Percentiles rank a stretch among this genome's conserved stretches.
Conservation (phyloP, 129 eudicot genomes). For the Pseudognaphalium luteoalbum region DNA sequence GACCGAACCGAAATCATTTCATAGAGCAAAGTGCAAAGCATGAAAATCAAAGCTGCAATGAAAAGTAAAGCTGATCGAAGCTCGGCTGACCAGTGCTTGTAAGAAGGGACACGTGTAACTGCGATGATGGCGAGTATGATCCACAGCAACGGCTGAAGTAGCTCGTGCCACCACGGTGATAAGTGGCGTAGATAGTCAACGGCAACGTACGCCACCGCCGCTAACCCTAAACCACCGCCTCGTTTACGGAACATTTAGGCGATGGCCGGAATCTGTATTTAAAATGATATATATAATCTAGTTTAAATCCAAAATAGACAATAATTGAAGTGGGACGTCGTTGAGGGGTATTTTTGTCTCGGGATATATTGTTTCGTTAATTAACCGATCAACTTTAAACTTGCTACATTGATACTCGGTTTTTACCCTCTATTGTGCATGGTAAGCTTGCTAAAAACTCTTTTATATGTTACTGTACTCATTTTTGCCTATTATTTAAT, state of each 20-base stretch:
- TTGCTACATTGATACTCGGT: no score
- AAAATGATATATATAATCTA: no score
- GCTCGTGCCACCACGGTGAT: constrained; percentile 74
- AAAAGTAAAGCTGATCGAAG: constrained; percentile 71
- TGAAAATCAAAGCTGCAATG: constrained; percentile 58
- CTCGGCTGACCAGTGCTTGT: constrained; percentile 90
- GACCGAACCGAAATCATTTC: constrained; percentile 92
- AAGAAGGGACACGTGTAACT: constrained; percentile 62
- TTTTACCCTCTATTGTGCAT: no score
- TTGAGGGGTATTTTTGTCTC: neutral
- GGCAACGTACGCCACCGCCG: constrained; percentile 66
- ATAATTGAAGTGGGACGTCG: no score
- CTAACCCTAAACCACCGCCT: constrained; percentile 52
- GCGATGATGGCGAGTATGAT: constrained; percentile 58
- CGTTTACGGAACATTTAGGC: neutral
- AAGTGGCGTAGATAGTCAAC: constrained; percentile 80
- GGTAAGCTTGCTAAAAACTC: no score
- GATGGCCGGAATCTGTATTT: no score
- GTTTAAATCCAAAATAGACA: no score
- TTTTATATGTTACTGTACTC: neutral
- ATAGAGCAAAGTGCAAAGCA: constrained; percentile 66
- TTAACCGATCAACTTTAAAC: no score
- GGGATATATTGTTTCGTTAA: no score
- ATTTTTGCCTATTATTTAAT: no score
- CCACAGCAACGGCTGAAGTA: constrained; percentile 89